A percentile compares a stretch with the other conserved stretches of the same genome.
These are phyloP conservation scores for Laetiporus sulphureus DNA, from an alignment of 1,284 basidiomycete genomes.

Conservation along the genomic window DNA sequence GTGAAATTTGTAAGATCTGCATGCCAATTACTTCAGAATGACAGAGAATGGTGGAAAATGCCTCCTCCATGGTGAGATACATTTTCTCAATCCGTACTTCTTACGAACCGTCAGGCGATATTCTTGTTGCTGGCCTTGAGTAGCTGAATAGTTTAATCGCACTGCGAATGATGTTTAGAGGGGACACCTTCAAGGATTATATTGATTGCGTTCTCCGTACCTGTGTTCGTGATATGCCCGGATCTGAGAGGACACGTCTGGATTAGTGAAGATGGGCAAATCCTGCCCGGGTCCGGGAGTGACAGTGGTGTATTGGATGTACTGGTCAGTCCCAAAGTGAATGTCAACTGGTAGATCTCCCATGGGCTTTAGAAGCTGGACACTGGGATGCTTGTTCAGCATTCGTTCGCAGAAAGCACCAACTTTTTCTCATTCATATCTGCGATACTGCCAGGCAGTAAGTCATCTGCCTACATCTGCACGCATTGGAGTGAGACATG, in stretches of 20 bases:
- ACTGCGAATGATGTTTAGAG: slow-evolving; percentile 33
- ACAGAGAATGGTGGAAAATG: slow-evolving; percentile 87
- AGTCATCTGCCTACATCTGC: too few species aligned
- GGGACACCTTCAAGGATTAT: too few species aligned
- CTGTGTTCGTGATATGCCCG: slow-evolving; percentile 86
- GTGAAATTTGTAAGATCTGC: slow-evolving; percentile 76
- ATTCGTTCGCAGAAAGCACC: slow-evolving; percentile 88
- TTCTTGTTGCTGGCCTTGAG: slow-evolving; percentile 61
- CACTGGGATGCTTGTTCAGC: slow-evolving; percentile 87
- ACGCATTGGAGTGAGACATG: too few species aligned
- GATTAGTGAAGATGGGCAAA: slow-evolving; percentile 78
- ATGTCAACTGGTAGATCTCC: slow-evolving; percentile 79
- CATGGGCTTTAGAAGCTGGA: slow-evolving; percentile 71
- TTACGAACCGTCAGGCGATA: slow-evolving; percentile 54
- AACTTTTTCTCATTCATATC: slow-evolving; percentile 87
- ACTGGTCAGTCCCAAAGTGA: slow-evolving; percentile 75
- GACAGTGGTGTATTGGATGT: slow-evolving; percentile 85
- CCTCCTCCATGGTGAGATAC: slow-evolving; percentile 80
- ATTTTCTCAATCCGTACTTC: slow-evolving; percentile 89
- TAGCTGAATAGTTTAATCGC: slow-evolving; percentile 80
- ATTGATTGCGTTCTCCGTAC: slow-evolving; percentile 29
- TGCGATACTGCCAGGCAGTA: slow-evolving; percentile 64
- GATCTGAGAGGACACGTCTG: slow-evolving; percentile 77
- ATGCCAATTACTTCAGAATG: slow-evolving; percentile 85
- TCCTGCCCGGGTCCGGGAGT: slow-evolving; percentile 80